A percentile compares a stretch with the other conserved stretches of the same genome.
Conservation (phyloP, 352 stramenopile species). For the Stramenopiles sp. region DNA sequence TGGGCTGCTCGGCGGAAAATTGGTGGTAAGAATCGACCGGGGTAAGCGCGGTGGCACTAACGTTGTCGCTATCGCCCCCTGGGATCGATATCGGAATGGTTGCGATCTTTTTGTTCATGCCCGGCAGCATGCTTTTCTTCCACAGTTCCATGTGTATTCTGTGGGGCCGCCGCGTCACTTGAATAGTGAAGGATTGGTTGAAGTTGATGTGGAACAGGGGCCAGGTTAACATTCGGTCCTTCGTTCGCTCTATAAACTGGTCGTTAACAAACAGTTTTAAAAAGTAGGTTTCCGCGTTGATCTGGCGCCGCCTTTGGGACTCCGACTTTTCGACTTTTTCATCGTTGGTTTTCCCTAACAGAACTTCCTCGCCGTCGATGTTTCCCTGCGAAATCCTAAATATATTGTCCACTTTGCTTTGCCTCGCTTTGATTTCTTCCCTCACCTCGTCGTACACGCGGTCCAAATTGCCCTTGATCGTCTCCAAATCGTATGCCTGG, state of each 20-base stretch:
- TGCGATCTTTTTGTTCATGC: background rate
- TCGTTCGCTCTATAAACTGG: background rate
- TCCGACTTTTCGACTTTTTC: background rate
- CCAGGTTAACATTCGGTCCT: background rate
- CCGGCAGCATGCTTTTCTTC: background rate
- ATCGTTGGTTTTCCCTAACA: background rate
- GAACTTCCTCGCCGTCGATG: background rate
- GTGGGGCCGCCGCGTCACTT: background rate
- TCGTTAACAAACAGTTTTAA: background rate
- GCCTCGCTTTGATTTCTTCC: background rate
- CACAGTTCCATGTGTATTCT: background rate
- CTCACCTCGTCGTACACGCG: background rate
- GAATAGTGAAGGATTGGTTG: background rate
- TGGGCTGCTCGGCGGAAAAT: too few relatives aligned
- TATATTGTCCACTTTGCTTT: background rate
- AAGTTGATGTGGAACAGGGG: background rate
- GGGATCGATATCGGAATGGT: background rate
- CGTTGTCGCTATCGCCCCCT: background rate
- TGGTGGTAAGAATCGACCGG: background rate
- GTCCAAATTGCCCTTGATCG: background rate
- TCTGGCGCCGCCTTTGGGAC: background rate
- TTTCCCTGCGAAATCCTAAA: background rate
- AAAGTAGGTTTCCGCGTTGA: conserved; percentile 1
- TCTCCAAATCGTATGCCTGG: background rate
- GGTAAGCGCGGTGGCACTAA: background rate